A percentile compares a stretch with the other conserved stretches of the same genome.
Evolutionary conservation across 2,329 filamentous ascomycete genomes (phyloP).

Genomic region (Grosmannia huntii): DNA sequence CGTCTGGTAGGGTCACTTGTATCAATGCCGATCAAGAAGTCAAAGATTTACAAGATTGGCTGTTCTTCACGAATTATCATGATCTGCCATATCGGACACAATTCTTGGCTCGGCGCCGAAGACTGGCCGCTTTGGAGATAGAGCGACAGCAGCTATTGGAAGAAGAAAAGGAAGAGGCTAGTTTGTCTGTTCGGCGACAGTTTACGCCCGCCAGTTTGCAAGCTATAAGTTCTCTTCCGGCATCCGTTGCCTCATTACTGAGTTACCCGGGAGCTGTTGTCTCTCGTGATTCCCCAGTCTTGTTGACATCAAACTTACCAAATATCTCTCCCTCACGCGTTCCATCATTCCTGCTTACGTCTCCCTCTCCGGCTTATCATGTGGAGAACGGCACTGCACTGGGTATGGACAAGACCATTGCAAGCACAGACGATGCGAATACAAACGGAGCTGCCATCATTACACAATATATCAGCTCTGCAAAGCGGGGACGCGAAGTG

Average conservation of each 20-base stretch:
- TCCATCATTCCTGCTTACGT: background rate
- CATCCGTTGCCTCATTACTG: background rate
- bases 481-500: background rate
- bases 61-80: slow-evolving; percentile 7
- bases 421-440: background rate
- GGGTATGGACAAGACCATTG: background rate
- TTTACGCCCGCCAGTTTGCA: background rate
- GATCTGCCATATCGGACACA: slow-evolving; percentile 1
- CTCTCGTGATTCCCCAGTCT: background rate
- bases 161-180: background rate
- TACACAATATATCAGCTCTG: background rate
- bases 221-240: background rate
- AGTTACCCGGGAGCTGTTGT: background rate
- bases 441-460: background rate
- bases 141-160: background rate
- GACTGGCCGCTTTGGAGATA: slow-evolving; percentile 3
- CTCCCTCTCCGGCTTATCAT: background rate
- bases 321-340: background rate
- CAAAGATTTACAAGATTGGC: slow-evolving; percentile 8
- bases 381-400: background rate
- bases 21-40: background rate
- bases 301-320: background rate
- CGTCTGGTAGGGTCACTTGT: background rate
- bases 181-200: background rate
- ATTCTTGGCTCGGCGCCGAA: slow-evolving; percentile 3